Percentiles rank a stretch among this genome's conserved stretches.
Conservation (phyloP, 495 filamentous ascomycete genomes). For the Penicillium fimorum region DNA sequence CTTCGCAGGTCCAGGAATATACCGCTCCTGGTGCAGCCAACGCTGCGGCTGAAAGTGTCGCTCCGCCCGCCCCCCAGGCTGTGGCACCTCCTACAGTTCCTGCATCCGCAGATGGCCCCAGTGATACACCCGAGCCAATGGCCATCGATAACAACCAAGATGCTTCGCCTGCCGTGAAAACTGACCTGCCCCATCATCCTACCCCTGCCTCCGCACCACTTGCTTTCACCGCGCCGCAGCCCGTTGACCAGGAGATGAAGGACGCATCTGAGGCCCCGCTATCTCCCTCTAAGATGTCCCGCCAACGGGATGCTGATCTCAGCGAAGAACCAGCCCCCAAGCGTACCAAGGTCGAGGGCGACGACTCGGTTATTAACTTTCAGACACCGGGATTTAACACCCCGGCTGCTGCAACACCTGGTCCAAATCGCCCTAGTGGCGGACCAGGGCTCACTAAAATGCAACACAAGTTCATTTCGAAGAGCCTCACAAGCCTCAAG, state of each 20-base stretch:
- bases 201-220: conserved; percentile 14
- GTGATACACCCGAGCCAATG: conserved; percentile 20
- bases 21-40: neutral
- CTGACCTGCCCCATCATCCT: conserved; percentile 40
- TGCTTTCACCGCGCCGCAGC: conserved; percentile 19
- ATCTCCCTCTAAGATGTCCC: conserved; percentile 57
- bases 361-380: conserved; percentile 30
- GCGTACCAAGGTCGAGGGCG: conserved; percentile 63
- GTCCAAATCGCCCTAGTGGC: conserved; percentile 11
- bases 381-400: conserved; percentile 39
- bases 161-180: conserved; percentile 20
- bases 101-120: conserved; percentile 10
- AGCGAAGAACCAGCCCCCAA: conserved; percentile 76
- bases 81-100: neutral
- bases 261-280: conserved; percentile 38
- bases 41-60: neutral
- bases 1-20: neutral
- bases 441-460: conserved; percentile 47
- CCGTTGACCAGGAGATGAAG: conserved; percentile 41
- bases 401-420: conserved; percentile 26
- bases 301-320: conserved; percentile 68
- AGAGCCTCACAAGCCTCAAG: conserved; percentile 66
- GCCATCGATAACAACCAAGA: conserved; percentile 19
- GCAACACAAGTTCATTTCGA: conserved; percentile 56
- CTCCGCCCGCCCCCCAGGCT: neutral